Base-by-base conservation (phyloP, 2,329 filamentous ascomycete genomes). In the Trichoderma asperellum region DNA sequence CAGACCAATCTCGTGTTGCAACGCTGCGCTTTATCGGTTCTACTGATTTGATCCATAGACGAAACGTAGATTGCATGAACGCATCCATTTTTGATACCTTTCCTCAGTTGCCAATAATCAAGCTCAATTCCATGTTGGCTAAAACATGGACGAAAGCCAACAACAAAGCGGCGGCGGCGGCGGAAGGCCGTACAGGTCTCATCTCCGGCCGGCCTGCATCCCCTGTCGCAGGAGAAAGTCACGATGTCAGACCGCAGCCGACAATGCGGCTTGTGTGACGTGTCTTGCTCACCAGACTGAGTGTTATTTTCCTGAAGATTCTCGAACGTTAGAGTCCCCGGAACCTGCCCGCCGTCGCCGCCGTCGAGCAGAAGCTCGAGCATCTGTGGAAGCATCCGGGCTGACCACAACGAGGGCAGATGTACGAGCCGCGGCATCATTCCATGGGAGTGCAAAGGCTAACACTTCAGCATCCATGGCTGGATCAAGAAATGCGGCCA, bases 151-250 rank as follows among this genome's bases (percentile, higher is more conserved):
- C 2, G 35, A 57, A 27, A 61, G 18, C 14, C 66, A 68, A 47
- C 43, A 43, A 73, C 70, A 61, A 16, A 56, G 21, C 43, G 70
- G 63, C 5, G 73, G 63, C 5, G 73, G 72, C 65, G 69, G 73
- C 65, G 71, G 72, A 16, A 73, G 88, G 56, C 88, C 87, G 3
- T 89, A 89, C 74, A 81, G 88, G 70, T 89, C 87, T 8, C 88
- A 89, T 77, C 83, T 88, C 70, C 84, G 85, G 49, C 86, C 87
- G 61, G 88, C 88, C 10, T 90, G 88, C 77, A 79, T 87, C 64
- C 79, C 87, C 16, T 90, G 88, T 74, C 83, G 88, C 65, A 84
- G 84, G 70, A 83, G 88, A 70, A 89, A 89, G 75, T 88, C 87
- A 2, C 82, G 88, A 72, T 90, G 88, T 75, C 88, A 87, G 21